Evolutionary conservation across 73 alveolate genomes (phyloP), one percentile per base, ranked within the genome.

Genomic region (Stentor coeruleus): DNA sequence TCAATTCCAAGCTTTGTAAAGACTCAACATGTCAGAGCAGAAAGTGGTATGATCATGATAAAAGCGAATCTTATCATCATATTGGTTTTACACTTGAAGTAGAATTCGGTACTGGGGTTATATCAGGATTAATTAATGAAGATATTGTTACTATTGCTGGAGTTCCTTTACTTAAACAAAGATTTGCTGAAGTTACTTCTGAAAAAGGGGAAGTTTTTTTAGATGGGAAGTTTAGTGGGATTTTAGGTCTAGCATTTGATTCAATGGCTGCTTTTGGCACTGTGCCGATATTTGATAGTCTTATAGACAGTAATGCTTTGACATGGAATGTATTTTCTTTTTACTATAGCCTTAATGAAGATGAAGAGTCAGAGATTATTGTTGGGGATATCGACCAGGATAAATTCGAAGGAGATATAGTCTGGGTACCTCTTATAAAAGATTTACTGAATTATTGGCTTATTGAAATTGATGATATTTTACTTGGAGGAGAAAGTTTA

Each of bases 211-310:
- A 79, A 11, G 87, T 92, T 37, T 91, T 92, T 58, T 82, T 76
- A 58, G 86, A 89, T 28, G 80, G 89, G 26, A 88, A 83, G n/a
- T 87, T 90, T 81, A 80, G 89, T 74, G 97, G 97, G 30, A 90
- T 91, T 36, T 76, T 92, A 38, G 98, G 98, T 26, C 82, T 93
- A 2, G 96, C 93, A 2, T 93, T 58, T 80, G 95, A 94, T 2
- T 60, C 60, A 26, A 90, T 92, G 97, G 90, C 93, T 14, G 93
- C 93, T 1, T 60, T 39, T 83, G 83, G 73, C 15, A 79, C 57
- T 58, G 80, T 74, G 36, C 92, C 94, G 39, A 76, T 85, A 20
- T 89, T 87, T 72, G 97, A 93, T 59, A 85, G 58, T 58, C 59
- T 93, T 0, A 89, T 93, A 85, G 80, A 84, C 26, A 3, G 72